Base-by-base conservation (phyloP, 2,329 filamentous ascomycete genomes). In the Pseudogymnoascus destructans region DNA sequence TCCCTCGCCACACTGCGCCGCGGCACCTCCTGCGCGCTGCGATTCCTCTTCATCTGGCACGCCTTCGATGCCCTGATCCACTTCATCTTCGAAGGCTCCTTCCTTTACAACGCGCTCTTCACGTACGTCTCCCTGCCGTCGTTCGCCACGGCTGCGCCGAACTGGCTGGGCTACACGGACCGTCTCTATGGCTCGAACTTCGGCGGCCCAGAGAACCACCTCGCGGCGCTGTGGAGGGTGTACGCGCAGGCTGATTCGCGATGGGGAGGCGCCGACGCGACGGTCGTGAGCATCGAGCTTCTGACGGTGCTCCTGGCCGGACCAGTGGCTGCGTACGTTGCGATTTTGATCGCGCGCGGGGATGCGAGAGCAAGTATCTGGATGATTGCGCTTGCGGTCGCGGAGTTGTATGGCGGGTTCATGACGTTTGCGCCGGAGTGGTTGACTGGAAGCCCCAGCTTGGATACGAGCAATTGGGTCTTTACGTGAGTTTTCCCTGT, bases 61-160 rank as follows among this genome's bases (percentile, higher is more conserved):
- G 79, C 88, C 35, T 95, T 95, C 73, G 91, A 96, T 71, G 89
- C 89, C 30, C 79, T 96, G 42, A 92, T 91, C 67, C 93, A 98
- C 75, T 82, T 95, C 72, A 77, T 89, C 70, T 86, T 97, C 70
- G 92, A 97, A 74, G 91, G 89, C 58, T 86, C 83, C 67, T 97
- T 89, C 72, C 82, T 96, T 21, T 96, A 90, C 77, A 89, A 95
- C 74, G 95, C 89, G 75, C 95, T 97, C 79, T 92, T 90, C 78
- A 78, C 78, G 64, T 82, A 63, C 8, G 35, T 56, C 11, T 56
- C 54, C 11, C 54, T 56, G 54, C 32, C 54, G 13, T 23, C 95
- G 63, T 95, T 95, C 77, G 80, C 92, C 73, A 95, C 90, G 90
- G 89, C 95, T 73, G 40, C 78, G 5, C 70, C 70, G 58, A 78